Evolutionary conservation across 345 rosid species (phyloP).

Genomic region (Limnanthes douglasii): DNA sequence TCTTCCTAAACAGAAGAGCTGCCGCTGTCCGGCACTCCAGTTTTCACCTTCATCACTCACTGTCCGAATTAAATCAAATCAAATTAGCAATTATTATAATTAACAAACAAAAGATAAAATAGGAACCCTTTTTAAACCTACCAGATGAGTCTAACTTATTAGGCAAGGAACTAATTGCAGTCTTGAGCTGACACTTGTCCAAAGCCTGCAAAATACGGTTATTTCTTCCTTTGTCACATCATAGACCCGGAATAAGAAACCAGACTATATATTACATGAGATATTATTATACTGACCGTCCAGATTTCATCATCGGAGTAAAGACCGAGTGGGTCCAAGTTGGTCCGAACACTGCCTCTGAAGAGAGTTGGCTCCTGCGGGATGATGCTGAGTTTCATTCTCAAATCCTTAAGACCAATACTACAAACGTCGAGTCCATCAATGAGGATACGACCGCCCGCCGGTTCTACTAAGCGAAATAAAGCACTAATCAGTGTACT

Average conservation of each 20-base stretch:
- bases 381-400: slow-evolving; percentile 85
- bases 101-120: too few species aligned
- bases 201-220: slow-evolving; percentile 25
- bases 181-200: slow-evolving; percentile 69
- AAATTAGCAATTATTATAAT: too few species aligned
- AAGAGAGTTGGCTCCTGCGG: slow-evolving; percentile 96
- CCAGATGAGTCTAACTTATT: slow-evolving; percentile 54
- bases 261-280: background rate
- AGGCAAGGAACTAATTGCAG: slow-evolving; percentile 35
- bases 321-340: slow-evolving; percentile 74
- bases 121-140: too few species aligned
- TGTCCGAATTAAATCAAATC: slow-evolving; percentile 11
- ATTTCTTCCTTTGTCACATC: too few species aligned
- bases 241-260: too few species aligned
- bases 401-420: slow-evolving; percentile 71
- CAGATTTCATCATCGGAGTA: slow-evolving; percentile 64
- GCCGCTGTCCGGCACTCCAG: slow-evolving; percentile 76
- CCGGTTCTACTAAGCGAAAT: slow-evolving; percentile 79
- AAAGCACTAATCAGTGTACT: slow-evolving; percentile 75
- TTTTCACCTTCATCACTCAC: slow-evolving; percentile 80
- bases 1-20: slow-evolving; percentile 65
- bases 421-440: slow-evolving; percentile 66
- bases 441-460: slow-evolving; percentile 47
- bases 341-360: slow-evolving; percentile 64
- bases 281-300: slow-evolving; percentile 27